These are phyloP conservation scores for Cucurbita maxima DNA, from an alignment of 306 rosid species.

Conservation along the genomic window DNA sequence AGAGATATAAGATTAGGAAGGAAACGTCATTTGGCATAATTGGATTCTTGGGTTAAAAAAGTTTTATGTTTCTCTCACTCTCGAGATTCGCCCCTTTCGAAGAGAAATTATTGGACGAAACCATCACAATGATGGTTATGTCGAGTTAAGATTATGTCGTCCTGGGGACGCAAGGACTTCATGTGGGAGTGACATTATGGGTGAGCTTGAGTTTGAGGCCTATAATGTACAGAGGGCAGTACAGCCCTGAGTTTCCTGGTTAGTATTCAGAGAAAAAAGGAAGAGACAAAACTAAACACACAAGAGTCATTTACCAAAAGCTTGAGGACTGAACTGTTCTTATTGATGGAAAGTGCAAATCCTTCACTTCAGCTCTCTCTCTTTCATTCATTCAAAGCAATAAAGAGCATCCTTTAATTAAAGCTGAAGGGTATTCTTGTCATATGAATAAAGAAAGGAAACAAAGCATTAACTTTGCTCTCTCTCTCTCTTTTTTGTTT, in stretches of 20 bases:
- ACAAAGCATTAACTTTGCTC: slow-evolving; percentile 39
- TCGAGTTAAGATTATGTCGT: not conserved
- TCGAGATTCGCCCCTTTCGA: slow-evolving; percentile 1
- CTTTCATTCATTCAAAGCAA: slow-evolving; percentile 36
- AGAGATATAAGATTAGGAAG: not conserved
- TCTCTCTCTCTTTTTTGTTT: not conserved
- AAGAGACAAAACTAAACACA: slow-evolving; percentile 7
- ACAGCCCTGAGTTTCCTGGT: not conserved
- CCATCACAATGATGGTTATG: not conserved
- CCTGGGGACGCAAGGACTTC: not conserved
- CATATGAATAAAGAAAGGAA: slow-evolving; percentile 33
- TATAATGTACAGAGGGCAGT: not conserved
- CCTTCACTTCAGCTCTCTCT: slow-evolving; percentile 11
- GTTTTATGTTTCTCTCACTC: not conserved
- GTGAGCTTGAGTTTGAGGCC: not conserved
- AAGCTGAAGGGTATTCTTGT: slow-evolving; percentile 80
- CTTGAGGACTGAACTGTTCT: slow-evolving; percentile 32
- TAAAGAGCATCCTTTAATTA: slow-evolving; percentile 57
- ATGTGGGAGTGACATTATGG: not conserved
- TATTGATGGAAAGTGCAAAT: slow-evolving; percentile 46
- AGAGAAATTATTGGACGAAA: not conserved
- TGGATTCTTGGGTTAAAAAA: not conserved
- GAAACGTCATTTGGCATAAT: slow-evolving; percentile 2
- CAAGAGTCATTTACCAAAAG: slow-evolving; percentile 17
- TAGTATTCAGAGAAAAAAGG: not conserved